phyloP scores from a whole-genome alignment of 352 stramenopile species.

The Plasmopara viticola region DNA sequence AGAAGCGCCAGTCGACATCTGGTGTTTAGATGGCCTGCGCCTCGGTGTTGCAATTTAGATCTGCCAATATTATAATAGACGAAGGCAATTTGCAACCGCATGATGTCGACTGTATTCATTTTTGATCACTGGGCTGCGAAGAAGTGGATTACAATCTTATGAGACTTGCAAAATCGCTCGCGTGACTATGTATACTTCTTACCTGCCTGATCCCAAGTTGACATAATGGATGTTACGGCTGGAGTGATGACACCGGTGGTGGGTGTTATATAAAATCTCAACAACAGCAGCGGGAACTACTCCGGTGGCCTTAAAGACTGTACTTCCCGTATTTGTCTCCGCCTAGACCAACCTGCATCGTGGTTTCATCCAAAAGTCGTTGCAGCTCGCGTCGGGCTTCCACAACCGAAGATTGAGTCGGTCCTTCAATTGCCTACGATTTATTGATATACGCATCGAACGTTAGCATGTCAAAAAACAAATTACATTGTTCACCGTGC shows the following conservation, averaged over 20 bases:
- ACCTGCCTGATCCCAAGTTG: conserved; percentile 6
- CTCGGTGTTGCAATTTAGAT: conserved; percentile 25
- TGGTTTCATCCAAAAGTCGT: conserved; percentile 86
- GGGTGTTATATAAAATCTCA: conserved; percentile 7
- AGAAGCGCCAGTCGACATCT: conserved; percentile 39
- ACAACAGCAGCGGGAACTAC: conserved; percentile 15
- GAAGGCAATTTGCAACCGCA: conserved; percentile 6
- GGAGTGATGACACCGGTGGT: neutral
- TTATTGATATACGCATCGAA: neutral
- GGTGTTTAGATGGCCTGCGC: conserved; percentile 64
- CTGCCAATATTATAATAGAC: conserved; percentile 9
- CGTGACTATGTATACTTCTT: conserved; percentile 8
- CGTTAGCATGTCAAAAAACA: conserved; percentile 1
- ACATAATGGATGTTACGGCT: too few species aligned
- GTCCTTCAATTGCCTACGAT: conserved; percentile 67
- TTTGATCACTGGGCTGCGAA: conserved; percentile 14
- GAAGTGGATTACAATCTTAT: conserved; percentile 22
- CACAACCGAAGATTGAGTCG: conserved; percentile 61
- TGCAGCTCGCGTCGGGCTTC: conserved; percentile 77
- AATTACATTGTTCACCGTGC: neutral
- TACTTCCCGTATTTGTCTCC: conserved; percentile 87
- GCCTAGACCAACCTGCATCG: conserved; percentile 78
- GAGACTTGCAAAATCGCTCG: conserved; percentile 10
- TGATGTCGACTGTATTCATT: conserved; percentile 20
- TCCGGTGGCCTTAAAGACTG: conserved; percentile 57